These are phyloP conservation scores for Xylariaceae sp. DNA, from an alignment of 2,329 filamentous ascomycete species.

Conservation along the genomic window DNA sequence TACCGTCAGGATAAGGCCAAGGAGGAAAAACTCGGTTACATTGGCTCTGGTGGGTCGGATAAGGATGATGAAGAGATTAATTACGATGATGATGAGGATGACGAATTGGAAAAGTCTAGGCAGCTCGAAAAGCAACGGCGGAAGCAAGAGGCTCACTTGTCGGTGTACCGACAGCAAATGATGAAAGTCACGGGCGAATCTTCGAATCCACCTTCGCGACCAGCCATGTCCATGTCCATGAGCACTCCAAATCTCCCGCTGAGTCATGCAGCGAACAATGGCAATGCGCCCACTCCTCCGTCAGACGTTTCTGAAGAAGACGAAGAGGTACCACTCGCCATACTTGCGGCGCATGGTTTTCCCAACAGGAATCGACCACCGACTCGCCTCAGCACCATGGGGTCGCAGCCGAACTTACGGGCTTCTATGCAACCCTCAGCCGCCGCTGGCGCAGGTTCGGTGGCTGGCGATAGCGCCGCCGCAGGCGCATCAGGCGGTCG, in stretches of 20 bases:
- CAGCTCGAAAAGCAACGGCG: conserved; percentile 77
- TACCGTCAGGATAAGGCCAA: conserved; percentile 78
- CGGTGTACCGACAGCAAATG: conserved; percentile 92
- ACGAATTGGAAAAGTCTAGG: conserved; percentile 77
- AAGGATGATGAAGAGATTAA: conserved; percentile 53
- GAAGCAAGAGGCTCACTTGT: conserved; percentile 89
- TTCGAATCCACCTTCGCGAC: conserved; percentile 56
- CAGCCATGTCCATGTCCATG: conserved; percentile 61
- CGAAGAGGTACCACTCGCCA: conserved; percentile 85
- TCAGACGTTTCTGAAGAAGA: conserved; percentile 76
- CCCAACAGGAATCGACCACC: conserved; percentile 80
- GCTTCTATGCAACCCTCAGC: conserved; percentile 56
- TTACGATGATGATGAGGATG: conserved; percentile 70
- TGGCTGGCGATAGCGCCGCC: conserved; percentile 56
- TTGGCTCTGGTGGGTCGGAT: conserved; percentile 49
- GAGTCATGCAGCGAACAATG: conserved; percentile 41
- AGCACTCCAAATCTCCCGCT: conserved; percentile 67
- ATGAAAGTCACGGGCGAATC: conserved; percentile 91
- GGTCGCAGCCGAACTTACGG: conserved; percentile 75
- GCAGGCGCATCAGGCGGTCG: conserved; percentile 50
- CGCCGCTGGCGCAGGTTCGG: conserved; percentile 62
- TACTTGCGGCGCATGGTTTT: conserved; percentile 88
- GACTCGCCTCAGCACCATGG: conserved; percentile 66
- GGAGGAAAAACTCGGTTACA: conserved; percentile 54
- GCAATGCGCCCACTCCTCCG: conserved; percentile 46